Evolutionary conservation across 176 grass and related monocot genomes (phyloP).

Genomic region (Ensete ventricosum): DNA sequence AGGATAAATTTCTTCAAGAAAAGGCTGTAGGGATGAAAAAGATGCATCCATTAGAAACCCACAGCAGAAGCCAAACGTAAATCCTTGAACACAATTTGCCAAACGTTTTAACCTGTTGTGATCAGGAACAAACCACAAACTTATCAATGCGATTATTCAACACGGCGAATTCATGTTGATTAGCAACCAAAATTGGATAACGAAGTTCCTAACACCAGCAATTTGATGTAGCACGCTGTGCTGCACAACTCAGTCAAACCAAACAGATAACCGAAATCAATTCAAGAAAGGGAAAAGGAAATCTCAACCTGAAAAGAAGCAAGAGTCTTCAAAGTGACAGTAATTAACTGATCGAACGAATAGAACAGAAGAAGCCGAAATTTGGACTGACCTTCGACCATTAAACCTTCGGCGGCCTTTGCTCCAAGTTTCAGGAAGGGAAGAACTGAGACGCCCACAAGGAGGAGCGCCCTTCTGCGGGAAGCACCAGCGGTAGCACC

Average conservation of each 20-base stretch:
- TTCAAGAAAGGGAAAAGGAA: background rate
- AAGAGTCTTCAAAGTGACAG: background rate
- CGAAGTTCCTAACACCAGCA: background rate
- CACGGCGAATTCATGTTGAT: too few relatives aligned
- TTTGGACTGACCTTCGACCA: conserved; percentile 17
- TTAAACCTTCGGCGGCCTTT: conserved; percentile 20
- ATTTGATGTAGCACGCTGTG: background rate
- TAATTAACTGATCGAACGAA: background rate
- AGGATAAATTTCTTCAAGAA: too few relatives aligned
- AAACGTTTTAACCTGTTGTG: too few relatives aligned
- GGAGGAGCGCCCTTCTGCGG: conserved; percentile 40
- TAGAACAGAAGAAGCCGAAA: background rate
- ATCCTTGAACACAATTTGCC: too few relatives aligned
- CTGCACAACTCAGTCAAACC: background rate
- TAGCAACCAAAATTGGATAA: background rate
- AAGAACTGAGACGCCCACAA: conserved; percentile 59
- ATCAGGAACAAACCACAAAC: too few relatives aligned
- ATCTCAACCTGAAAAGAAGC: background rate
- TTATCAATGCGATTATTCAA: too few relatives aligned
- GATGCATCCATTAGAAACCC: too few relatives aligned
- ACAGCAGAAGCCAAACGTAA: too few relatives aligned
- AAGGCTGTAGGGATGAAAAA: too few relatives aligned
- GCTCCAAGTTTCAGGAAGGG: conserved; percentile 53
- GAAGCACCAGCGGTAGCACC: background rate
- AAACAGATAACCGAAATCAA: background rate